phyloP scores from a whole-genome alignment of 768 basidiomycete genomes.

The Pleurotus djamor region DNA sequence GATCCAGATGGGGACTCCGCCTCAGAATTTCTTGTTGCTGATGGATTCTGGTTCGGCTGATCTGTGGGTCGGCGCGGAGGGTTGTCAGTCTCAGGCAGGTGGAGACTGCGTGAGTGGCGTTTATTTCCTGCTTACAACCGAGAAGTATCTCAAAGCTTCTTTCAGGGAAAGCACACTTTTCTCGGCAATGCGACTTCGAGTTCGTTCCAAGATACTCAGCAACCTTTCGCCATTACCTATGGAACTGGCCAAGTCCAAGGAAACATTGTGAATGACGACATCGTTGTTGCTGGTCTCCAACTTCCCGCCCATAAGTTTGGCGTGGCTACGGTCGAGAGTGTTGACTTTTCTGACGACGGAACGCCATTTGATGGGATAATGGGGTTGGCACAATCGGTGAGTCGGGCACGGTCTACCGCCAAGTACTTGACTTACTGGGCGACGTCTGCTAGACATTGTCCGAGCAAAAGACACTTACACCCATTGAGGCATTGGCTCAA shows the following conservation, averaged over 20 bases:
- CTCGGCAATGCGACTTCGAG: slow-evolving; percentile 62
- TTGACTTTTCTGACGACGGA: slow-evolving; percentile 44
- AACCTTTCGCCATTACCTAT: slow-evolving; percentile 23
- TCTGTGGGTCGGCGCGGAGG: slow-evolving; percentile 53
- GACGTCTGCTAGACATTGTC: slow-evolving; percentile 47
- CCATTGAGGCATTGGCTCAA: slow-evolving; percentile 64
- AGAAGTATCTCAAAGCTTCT: neutral
- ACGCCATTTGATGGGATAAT: slow-evolving; percentile 71
- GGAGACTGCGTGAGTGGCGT: slow-evolving; percentile 18
- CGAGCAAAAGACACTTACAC: slow-evolving; percentile 59
- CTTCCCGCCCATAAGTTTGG: slow-evolving; percentile 60
- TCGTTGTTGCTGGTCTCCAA: slow-evolving; percentile 56
- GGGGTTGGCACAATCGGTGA: slow-evolving; percentile 71
- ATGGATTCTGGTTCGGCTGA: slow-evolving; percentile 67
- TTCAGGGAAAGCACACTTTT: slow-evolving; percentile 39
- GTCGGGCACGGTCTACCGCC: slow-evolving; percentile 13
- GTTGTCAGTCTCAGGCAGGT: slow-evolving; percentile 32
- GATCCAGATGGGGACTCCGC: slow-evolving; percentile 44
- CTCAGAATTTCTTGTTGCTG: slow-evolving; percentile 42
- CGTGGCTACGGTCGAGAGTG: slow-evolving; percentile 49
- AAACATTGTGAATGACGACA: slow-evolving; percentile 50
- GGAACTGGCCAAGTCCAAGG: slow-evolving; percentile 64
- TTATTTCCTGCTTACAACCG: neutral
- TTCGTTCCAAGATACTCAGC: slow-evolving; percentile 45
- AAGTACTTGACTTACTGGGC: neutral